These are phyloP conservation scores for Candida sp. DNA, from an alignment of 1,139 yeast genomes.

Conservation along the genomic window DNA sequence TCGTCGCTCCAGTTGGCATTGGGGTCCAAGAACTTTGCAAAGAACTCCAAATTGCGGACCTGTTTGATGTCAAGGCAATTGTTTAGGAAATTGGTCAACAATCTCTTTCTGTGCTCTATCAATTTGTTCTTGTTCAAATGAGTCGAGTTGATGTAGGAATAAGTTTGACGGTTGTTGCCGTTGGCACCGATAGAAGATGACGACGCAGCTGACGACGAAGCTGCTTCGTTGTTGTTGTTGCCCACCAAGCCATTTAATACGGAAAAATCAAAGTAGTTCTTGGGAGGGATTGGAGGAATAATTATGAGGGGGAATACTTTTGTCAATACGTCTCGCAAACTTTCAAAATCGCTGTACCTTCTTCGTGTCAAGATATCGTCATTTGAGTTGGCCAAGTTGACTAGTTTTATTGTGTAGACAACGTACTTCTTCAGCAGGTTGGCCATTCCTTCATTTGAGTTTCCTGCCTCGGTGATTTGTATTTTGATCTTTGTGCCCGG, in stretches of 20 bases:
- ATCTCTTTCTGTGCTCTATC: slow-evolving; percentile 71
- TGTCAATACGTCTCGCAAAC: slow-evolving; percentile 69
- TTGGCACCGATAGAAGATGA: slow-evolving; percentile 6
- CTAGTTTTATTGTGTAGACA: slow-evolving; percentile 75
- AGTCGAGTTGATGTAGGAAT: slow-evolving; percentile 48
- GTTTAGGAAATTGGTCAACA: slow-evolving; percentile 78
- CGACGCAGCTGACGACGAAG: slow-evolving; percentile 5
- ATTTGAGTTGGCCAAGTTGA: slow-evolving; percentile 27
- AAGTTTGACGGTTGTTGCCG: slow-evolving; percentile 17
- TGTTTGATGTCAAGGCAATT: slow-evolving; percentile 66
- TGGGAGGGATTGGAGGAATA: slow-evolving; percentile 96
- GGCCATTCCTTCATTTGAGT: slow-evolving; percentile 70
- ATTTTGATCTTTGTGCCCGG: slow-evolving; percentile 41
- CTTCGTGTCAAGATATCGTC: slow-evolving; percentile 67
- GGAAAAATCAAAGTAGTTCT: slow-evolving; percentile 57
- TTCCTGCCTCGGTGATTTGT: slow-evolving; percentile 76
- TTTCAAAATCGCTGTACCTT: slow-evolving; percentile 92
- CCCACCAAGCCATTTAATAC: slow-evolving; percentile 40
- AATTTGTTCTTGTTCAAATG: slow-evolving; percentile 44
- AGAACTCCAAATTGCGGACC: slow-evolving; percentile 63
- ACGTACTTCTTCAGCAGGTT: slow-evolving; percentile 69
- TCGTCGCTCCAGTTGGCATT: slow-evolving; percentile 78
- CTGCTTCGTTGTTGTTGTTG: slow-evolving; percentile 1
- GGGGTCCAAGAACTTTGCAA: slow-evolving; percentile 83
- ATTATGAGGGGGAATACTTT: slow-evolving; percentile 81